Evolutionary conservation across 225 moss, liverwort and hornwort species (phyloP).

Genomic region (Pseudisothecium myosuroides): DNA sequence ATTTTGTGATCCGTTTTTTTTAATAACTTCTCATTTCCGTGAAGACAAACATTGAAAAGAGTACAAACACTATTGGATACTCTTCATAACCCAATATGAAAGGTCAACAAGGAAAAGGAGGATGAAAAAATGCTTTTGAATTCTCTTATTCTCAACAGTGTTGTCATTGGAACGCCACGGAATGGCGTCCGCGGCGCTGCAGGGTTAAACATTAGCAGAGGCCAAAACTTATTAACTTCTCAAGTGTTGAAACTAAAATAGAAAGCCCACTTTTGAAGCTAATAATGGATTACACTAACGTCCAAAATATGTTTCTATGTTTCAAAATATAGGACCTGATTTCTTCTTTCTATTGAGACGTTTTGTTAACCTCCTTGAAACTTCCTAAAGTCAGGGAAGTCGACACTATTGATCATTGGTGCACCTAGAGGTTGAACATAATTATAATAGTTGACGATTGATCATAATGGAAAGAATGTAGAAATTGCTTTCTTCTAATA

Average conservation of each 20-base stretch:
- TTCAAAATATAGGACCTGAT: neutral
- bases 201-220: neutral
- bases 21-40: too few species aligned
- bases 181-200: too few species aligned
- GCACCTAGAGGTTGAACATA: neutral
- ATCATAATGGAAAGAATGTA: neutral
- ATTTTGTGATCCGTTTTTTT: too few species aligned
- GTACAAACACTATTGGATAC: too few species aligned
- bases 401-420: too few species aligned
- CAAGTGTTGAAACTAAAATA: too few species aligned
- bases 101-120: too few species aligned
- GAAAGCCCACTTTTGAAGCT: neutral
- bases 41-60: too few species aligned
- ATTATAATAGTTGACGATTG: neutral
- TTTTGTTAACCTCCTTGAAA: neutral
- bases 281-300: neutral
- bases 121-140: too few species aligned
- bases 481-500: neutral
- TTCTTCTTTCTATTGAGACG: neutral
- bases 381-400: neutral
- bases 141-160: too few species aligned
- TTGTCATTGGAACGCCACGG: too few species aligned
- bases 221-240: neutral
- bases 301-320: neutral
- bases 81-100: too few species aligned